These are phyloP conservation scores for Leccinum variabile DNA, from an alignment of 1,284 basidiomycete genomes.

Conservation along the genomic window DNA sequence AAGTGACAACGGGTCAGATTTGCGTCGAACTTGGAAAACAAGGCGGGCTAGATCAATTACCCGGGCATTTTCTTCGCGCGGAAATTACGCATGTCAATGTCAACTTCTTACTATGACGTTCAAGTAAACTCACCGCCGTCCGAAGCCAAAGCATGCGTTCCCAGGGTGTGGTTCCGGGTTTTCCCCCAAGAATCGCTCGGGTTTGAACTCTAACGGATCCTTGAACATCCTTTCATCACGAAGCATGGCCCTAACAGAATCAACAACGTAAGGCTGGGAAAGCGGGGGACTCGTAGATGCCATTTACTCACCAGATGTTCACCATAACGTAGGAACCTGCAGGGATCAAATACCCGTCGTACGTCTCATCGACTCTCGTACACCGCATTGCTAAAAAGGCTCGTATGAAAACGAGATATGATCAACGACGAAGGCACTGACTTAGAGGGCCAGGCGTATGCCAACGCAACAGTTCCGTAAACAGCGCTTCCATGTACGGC, in stretches of 20 bases:
- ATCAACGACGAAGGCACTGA: constrained; percentile 20
- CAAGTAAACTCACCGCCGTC: constrained; percentile 44
- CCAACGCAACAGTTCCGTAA: constrained; percentile 62
- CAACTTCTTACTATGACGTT: not conserved
- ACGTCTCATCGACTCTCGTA: constrained; percentile 47
- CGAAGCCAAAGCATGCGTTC: constrained; percentile 52
- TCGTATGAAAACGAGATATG: not conserved
- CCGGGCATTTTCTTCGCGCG: constrained; percentile 14
- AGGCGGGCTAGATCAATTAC: constrained; percentile 1
- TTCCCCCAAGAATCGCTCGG: constrained; percentile 24
- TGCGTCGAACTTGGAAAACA: not conserved
- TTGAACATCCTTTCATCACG: constrained; percentile 13
- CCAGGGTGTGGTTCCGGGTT: constrained; percentile 50
- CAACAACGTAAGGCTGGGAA: not conserved
- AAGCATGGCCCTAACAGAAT: constrained; percentile 14
- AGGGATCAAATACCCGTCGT: constrained; percentile 25
- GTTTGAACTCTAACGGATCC: constrained; percentile 20
- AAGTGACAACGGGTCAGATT: not conserved
- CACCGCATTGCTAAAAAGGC: constrained; percentile 42
- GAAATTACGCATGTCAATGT: not conserved
- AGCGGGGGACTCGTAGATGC: not conserved
- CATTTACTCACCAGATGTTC: constrained; percentile 18
- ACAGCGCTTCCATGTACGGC: constrained; percentile 30
- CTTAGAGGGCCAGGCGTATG: constrained; percentile 51
- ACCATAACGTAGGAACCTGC: constrained; percentile 17